Evolutionary conservation across 495 filamentous ascomycete genomes (phyloP).

Genomic region (Penicillium cataractarum): DNA sequence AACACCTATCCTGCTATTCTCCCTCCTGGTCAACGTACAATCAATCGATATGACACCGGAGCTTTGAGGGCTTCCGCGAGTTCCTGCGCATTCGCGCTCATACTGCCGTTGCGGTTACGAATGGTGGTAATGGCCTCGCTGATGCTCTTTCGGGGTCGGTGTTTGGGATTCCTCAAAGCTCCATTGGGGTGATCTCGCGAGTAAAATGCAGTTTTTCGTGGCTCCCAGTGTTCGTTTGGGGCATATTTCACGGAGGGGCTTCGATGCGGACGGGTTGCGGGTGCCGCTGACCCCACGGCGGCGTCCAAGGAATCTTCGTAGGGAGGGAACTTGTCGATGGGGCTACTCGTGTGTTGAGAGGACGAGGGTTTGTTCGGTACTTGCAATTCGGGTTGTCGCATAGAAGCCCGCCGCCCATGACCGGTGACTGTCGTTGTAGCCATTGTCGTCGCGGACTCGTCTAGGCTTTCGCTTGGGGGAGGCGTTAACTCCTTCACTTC

Average conservation of each 20-base stretch:
- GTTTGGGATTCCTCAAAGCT: conserved; percentile 55
- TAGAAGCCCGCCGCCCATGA: conserved; percentile 48
- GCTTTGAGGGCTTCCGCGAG: conserved; percentile 88
- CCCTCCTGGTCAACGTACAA: conserved; percentile 60
- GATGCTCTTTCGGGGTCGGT: conserved; percentile 79
- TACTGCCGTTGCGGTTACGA: conserved; percentile 73
- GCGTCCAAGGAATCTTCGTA: conserved; percentile 44
- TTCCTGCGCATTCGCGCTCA: conserved; percentile 91
- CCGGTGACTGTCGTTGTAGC: conserved; percentile 50
- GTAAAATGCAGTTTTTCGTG: conserved; percentile 35
- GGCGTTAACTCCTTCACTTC: conserved; percentile 11
- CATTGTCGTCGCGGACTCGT: conserved; percentile 31
- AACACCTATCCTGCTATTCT: background rate
- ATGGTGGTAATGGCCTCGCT: conserved; percentile 83
- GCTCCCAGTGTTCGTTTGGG: conserved; percentile 42
- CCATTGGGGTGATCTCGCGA: conserved; percentile 44
- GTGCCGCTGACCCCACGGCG: conserved; percentile 23
- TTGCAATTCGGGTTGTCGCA: conserved; percentile 46
- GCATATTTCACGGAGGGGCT: conserved; percentile 39
- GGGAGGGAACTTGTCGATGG: conserved; percentile 49
- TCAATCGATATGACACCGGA: conserved; percentile 82
- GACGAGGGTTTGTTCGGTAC: conserved; percentile 32
- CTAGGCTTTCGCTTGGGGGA: conserved; percentile 1
- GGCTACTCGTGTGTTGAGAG: conserved; percentile 42
- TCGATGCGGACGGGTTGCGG: conserved; percentile 21